Conservation (phyloP, 2,329 filamentous ascomycete genomes). For the Botrytis hyacinthi region DNA sequence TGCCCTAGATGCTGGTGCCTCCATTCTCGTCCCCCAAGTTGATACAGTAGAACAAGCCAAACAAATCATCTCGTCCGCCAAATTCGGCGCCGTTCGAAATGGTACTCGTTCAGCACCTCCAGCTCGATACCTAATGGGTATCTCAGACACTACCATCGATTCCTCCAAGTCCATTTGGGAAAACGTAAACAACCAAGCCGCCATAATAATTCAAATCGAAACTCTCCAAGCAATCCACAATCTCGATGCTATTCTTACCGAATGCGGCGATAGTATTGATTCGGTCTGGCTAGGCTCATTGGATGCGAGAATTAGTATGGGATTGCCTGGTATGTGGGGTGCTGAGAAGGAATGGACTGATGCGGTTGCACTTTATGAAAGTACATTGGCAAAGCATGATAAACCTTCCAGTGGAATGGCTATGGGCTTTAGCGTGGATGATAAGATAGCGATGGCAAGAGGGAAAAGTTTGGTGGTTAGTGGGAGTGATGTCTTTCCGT, state of each 20-base stretch:
- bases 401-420: constrained; percentile 40
- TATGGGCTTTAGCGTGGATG: constrained; percentile 29
- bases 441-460: constrained; percentile 23
- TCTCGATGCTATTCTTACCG: constrained; percentile 50
- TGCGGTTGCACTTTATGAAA: constrained; percentile 41
- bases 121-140: constrained; percentile 43
- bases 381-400: constrained; percentile 47
- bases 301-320: constrained; percentile 47
- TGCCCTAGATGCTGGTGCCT: constrained; percentile 50
- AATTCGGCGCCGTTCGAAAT: constrained; percentile 43
- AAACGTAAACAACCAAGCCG: constrained; percentile 48
- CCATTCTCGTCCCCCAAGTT: constrained; percentile 48
- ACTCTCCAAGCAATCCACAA: constrained; percentile 45
- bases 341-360: constrained; percentile 45
- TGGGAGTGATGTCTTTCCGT: constrained; percentile 22
- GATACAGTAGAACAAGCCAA: constrained; percentile 48
- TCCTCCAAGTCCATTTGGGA: constrained; percentile 40
- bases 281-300: constrained; percentile 48
- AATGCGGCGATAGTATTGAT: constrained; percentile 46
- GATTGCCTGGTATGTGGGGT: constrained; percentile 39
- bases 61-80: constrained; percentile 45
- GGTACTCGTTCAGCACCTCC: constrained; percentile 49
- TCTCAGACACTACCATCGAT: constrained; percentile 42
- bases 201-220: constrained; percentile 51
- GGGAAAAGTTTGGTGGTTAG: constrained; percentile 32